Evolutionary conservation across 2,329 filamentous ascomycete genomes (phyloP), one percentile per base, ranked within the genome.

Genomic region (Lachnellula arida): DNA sequence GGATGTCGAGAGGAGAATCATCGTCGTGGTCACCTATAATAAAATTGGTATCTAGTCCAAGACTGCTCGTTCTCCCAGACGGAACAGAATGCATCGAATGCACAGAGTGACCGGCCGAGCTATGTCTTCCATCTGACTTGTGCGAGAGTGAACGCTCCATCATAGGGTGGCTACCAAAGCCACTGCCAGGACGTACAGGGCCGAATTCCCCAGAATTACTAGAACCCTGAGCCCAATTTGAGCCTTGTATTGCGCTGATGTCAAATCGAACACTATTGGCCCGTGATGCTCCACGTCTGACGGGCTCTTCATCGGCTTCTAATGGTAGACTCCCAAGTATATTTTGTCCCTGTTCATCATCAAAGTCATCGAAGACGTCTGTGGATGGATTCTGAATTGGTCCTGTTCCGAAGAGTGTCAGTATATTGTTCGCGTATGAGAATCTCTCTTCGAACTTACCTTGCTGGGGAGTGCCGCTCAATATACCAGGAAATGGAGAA

Each of bases 201-300:
- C 85, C 84, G 63, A 96, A 87, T 54, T 97, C 94, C 47, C 89
- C 84, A 12, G 90, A 93, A 54, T 91, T 87, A 46, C 93, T 85
- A 57, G 87, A 89, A 61, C 84, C 85, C 67, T 96, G 90, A 39
- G 86, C 87, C 83, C 94, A 95, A 71, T 91, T 82, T 8, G 83
- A 91, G 48, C 90, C 88, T 65, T 96, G 91, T 65, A 96, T 85
- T 14, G 93, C 92, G 68, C 91, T 96, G 71, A 97, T 93, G 69
- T 97, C 94, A 67, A 99, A 99, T 39, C 94, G 89, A 64, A 99
- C 94, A 69, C 94, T 97, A 70, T 97, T 97, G 48, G 94, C 93
- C 65, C 94, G 83, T 17, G 94, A 99, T 17, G 91, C 90, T 53
- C 94, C 90, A 60, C 93, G 84, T 39, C 91, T 85, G 55, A 91